Percentiles rank a stretch among this genome's conserved stretches.
phyloP scores from a whole-genome alignment of 257 asterid genomes.

The Eustoma russellianum region DNA sequence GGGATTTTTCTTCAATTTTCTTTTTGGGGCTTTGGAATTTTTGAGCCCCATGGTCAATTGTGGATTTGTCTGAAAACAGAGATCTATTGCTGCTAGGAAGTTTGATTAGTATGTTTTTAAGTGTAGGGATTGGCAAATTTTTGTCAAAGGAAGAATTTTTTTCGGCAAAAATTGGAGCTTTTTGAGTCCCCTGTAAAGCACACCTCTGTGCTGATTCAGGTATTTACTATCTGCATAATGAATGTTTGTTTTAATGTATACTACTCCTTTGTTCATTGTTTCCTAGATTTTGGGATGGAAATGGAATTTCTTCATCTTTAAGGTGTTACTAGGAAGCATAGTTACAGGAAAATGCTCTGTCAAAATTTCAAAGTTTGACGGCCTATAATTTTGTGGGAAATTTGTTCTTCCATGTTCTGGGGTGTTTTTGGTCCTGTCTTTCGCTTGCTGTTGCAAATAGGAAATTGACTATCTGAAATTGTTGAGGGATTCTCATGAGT shows the following conservation, averaged over 20 bases:
- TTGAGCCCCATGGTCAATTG: constrained; percentile 4
- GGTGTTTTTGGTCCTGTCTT: background rate
- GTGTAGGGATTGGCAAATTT: constrained; percentile 49
- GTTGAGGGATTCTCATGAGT: too few relatives aligned
- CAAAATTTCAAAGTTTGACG: too few relatives aligned
- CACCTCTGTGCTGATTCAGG: constrained; percentile 36
- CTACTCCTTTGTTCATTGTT: constrained; percentile 5
- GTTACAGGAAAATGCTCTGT: too few relatives aligned
- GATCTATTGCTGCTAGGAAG: background rate
- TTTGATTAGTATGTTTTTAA: constrained; percentile 10
- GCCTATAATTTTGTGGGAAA: too few relatives aligned
- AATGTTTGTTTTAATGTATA: constrained; percentile 7
- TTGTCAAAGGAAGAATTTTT: constrained; percentile 18
- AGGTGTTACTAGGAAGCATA: too few relatives aligned
- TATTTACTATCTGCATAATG: constrained; percentile 9
- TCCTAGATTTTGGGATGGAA: constrained; percentile 6
- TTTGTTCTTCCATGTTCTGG: too few relatives aligned
- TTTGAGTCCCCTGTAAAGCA: constrained; percentile 34
- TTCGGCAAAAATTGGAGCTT: constrained; percentile 33
- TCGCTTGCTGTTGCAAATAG: too few relatives aligned
- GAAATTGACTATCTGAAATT: too few relatives aligned
- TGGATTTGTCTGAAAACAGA: constrained; percentile 9
- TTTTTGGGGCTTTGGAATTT: constrained; percentile 11
- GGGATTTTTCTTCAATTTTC: background rate
- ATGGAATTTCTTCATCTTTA: too few relatives aligned